Base-by-base conservation (phyloP, 2,329 filamentous ascomycete species). In the Fusarium sp. region DNA sequence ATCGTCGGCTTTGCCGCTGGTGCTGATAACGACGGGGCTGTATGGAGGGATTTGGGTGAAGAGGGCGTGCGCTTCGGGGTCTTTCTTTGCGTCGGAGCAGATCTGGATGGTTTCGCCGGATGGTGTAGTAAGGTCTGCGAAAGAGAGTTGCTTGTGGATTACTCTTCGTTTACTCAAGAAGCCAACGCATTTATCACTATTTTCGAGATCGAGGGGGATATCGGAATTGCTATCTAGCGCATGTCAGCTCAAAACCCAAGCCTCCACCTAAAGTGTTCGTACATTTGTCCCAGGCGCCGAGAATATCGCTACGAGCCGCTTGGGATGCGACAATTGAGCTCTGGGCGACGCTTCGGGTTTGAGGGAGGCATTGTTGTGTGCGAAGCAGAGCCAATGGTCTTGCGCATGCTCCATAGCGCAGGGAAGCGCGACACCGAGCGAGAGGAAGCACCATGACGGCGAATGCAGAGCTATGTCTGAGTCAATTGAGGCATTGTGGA, bases 151-250 rank as follows among this genome's bases (percentile, higher is more conserved):
- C 57, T 90, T 90, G 29, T 89, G 89, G 24, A 94, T 83, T 73
- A 92, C 88, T 66, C 88, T 86, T 30, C 89, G 86, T 64, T 88
- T 88, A 27, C 89, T 88, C 1, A 97, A 80, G 73, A 94, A 96
- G 22, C 94, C 94, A 8, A 78, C 70, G 15, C 68, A 73, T 54
- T 65, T 56, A 3, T 71, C 67, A 1, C 75, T 62, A 8, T 41
- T 53, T 12, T 65, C 62, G 4, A 59, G 41, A 5, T 74, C 70
- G 11, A 72, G 38, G 3, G 73, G 72, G 1, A 74, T 62, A 32
- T 75, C 69, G 22, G 67, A 59, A 34, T 71, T 75, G 45, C 74
- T 74, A 64, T 78, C 80, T 81, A 52, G 38, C 22, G 22, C 18
- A 30, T 11, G 51, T 71, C 38, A 56, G 45, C 32, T 16, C 47